Percentiles rank a stretch among this genome's conserved stretches.
Evolutionary conservation across 306 rosid species (phyloP).

Genomic region (Rosa rugosa): DNA sequence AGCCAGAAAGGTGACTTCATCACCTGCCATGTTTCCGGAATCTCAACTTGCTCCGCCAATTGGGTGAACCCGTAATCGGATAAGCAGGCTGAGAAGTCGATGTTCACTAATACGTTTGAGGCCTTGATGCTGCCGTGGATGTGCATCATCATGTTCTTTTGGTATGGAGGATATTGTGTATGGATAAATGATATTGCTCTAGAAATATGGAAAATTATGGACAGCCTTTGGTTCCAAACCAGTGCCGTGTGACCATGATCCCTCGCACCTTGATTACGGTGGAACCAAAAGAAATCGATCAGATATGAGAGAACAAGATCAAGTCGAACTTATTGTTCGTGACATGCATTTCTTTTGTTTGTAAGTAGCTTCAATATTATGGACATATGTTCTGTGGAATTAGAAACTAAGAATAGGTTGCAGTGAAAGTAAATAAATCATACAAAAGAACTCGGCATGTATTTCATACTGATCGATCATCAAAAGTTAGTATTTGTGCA

Average conservation of each 20-base stretch:
- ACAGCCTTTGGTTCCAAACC: slow-evolving; percentile 34
- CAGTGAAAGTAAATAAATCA: no score
- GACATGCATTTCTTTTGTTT: not conserved
- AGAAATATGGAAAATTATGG: slow-evolving; percentile 18
- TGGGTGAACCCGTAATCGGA: slow-evolving; percentile 29
- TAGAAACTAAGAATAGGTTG: no score
- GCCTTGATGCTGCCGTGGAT: slow-evolving; percentile 29
- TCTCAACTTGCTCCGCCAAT: slow-evolving; percentile 9
- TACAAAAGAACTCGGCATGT: no score
- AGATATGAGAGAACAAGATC: no score
- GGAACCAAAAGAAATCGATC: not conserved
- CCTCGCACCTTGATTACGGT: slow-evolving; percentile 18
- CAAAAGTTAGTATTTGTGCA: not conserved
- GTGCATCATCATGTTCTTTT: slow-evolving; percentile 17
- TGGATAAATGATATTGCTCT: slow-evolving; percentile 24
- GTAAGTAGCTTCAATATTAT: not conserved
- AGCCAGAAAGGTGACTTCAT: not conserved
- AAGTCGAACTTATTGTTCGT: not conserved
- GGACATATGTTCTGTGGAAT: no score
- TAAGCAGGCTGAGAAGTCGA: slow-evolving; percentile 28
- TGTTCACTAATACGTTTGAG: slow-evolving; percentile 23
- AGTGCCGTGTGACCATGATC: slow-evolving; percentile 26
- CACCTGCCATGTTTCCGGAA: not conserved
- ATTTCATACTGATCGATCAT: not conserved
- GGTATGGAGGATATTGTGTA: slow-evolving; percentile 13